A percentile compares a stretch with the other conserved stretches of the same genome.
These are phyloP conservation scores for Nicotiana benthamiana DNA, from an alignment of 257 asterid species.

Conservation along the genomic window DNA sequence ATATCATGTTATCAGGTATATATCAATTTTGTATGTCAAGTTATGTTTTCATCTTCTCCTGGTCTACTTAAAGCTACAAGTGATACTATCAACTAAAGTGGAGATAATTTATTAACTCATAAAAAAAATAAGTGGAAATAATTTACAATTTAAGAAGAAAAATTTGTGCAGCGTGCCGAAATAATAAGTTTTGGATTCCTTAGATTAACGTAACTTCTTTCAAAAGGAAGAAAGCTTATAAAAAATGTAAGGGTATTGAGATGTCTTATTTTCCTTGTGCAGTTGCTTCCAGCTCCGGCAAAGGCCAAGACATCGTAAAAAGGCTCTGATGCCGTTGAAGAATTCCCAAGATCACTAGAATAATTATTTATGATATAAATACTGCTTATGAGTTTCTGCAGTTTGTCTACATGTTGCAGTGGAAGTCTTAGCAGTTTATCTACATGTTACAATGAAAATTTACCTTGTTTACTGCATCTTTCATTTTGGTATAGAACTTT, in stretches of 20 bases:
- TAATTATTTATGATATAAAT: background rate
- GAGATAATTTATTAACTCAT: background rate
- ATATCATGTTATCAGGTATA: conserved; percentile 97
- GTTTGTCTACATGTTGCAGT: background rate
- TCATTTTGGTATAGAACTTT: background rate
- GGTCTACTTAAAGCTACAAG: background rate
- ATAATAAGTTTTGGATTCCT: background rate
- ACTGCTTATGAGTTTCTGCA: background rate
- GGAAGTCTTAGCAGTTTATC: background rate
- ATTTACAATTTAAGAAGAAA: background rate
- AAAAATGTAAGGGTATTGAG: background rate
- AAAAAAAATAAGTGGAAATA: background rate
- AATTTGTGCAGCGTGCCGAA: background rate
- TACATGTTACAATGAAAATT: background rate
- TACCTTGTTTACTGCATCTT: conserved; percentile 3
- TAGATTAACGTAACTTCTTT: background rate
- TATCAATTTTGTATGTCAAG: background rate
- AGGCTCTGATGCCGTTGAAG: background rate
- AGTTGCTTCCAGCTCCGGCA: conserved; percentile 15
- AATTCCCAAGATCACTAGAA: background rate
- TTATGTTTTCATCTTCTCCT: background rate
- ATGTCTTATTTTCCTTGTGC: conserved; percentile 5
- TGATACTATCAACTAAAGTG: background rate
- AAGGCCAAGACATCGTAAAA: conserved; percentile 8
- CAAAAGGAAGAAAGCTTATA: background rate